Evolutionary conservation across 805 yeast genomes (phyloP).

Genomic region (Nadsonia fulvescens): DNA sequence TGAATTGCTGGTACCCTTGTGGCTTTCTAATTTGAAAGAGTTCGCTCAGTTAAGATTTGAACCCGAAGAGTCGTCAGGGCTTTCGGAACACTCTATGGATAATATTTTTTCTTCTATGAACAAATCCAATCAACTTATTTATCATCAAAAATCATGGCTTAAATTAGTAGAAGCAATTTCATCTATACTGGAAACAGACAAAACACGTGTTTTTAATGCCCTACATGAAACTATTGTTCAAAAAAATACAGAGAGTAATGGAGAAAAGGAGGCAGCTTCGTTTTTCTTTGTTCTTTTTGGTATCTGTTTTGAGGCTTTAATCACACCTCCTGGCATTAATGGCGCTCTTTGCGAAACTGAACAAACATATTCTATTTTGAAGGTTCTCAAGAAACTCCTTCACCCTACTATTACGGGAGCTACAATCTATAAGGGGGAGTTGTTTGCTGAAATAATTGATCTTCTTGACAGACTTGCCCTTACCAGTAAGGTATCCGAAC

Average conservation of each 20-base stretch:
- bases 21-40: slow-evolving; percentile 65
- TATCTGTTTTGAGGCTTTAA: slow-evolving; percentile 68
- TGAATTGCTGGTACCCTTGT: slow-evolving; percentile 46
- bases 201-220: slow-evolving; percentile 25
- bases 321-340: too few relatives aligned
- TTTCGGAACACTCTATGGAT: slow-evolving; percentile 11
- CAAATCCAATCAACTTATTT: slow-evolving; percentile 25
- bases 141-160: slow-evolving; percentile 50
- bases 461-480: slow-evolving; percentile 54
- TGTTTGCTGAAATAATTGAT: slow-evolving; percentile 62
- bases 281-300: slow-evolving; percentile 71
- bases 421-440: slow-evolving; percentile 42
- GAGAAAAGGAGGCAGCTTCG: slow-evolving; percentile 15
- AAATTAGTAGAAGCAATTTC: slow-evolving; percentile 64
- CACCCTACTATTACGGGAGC: slow-evolving; percentile 37
- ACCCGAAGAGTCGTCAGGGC: slow-evolving; percentile 18
- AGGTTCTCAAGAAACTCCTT: slow-evolving; percentile 36
- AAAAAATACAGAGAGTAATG: slow-evolving; percentile 15
- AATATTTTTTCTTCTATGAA: slow-evolving; percentile 17
- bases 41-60: slow-evolving; percentile 48
- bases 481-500: slow-evolving; percentile 32
- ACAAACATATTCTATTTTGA: too few relatives aligned
- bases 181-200: slow-evolving; percentile 35
- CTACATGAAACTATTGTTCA: slow-evolving; percentile 40
- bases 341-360: too few relatives aligned